These are phyloP conservation scores for Selenicereus undatus DNA, from an alignment of 148 eudicot species.

Conservation along the genomic window DNA sequence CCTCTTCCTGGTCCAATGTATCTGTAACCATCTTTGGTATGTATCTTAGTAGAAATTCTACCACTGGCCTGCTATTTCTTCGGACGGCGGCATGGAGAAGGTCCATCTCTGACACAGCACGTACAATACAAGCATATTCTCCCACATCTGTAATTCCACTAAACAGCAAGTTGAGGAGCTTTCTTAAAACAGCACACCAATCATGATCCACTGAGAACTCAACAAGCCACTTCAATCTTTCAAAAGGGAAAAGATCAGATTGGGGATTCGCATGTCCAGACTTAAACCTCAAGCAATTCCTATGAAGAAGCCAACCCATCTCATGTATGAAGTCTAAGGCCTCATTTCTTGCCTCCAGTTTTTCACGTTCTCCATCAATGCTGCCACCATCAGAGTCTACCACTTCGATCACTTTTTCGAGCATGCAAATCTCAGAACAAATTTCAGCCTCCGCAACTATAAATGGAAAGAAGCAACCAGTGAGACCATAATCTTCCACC, in stretches of 20 bases:
- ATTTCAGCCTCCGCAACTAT: constrained; percentile 84
- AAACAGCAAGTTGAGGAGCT: constrained; percentile 56
- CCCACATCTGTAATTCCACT: constrained; percentile 59
- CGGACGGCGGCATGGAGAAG: constrained; percentile 82
- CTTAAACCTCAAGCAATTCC: constrained; percentile 37
- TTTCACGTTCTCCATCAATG: constrained; percentile 24
- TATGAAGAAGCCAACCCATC: constrained; percentile 96
- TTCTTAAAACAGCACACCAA: constrained; percentile 84
- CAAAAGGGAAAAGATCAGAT: constrained; percentile 55
- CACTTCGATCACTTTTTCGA: constrained; percentile 55
- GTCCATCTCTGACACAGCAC: constrained; percentile 52
- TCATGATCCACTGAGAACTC: constrained; percentile 72
- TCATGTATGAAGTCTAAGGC: constrained; percentile 85
- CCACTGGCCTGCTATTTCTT: constrained; percentile 65
- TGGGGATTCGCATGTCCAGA: constrained; percentile 29
- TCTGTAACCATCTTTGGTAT: constrained; percentile 28
- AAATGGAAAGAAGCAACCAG: constrained; percentile 82
- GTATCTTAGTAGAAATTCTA: constrained; percentile 58
- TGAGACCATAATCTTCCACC: constrained; percentile 82
- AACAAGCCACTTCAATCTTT: constrained; percentile 65
- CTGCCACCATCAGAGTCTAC: constrained; percentile 27
- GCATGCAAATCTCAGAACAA: constrained; percentile 79
- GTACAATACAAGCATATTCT: constrained; percentile 39
- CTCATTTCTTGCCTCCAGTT: constrained; percentile 31
- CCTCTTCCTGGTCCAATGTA: constrained; percentile 21